Conservation (phyloP, 2,329 filamentous ascomycete genomes). For the Nigrospora osmanthi region DNA sequence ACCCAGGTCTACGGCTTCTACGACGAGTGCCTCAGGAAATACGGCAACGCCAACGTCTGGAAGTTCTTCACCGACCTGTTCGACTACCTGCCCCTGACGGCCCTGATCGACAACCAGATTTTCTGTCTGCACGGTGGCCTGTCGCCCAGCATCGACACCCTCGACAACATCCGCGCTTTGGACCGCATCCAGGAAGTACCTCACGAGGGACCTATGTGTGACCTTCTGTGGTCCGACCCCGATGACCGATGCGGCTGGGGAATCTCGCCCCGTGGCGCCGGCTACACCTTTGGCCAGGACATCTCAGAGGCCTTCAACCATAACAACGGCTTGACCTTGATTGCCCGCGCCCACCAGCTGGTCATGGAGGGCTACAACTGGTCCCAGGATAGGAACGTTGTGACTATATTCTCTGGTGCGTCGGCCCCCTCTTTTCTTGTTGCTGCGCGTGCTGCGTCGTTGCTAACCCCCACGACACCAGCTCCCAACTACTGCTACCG, state of each 20-base stretch:
- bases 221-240: slow-evolving; percentile 95
- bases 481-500: slow-evolving; percentile 96
- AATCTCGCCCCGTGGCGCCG: slow-evolving; percentile 87
- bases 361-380: slow-evolving; percentile 99
- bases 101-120: slow-evolving; percentile 97
- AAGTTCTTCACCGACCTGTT: slow-evolving; percentile 96
- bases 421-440: slow-evolving; percentile 5
- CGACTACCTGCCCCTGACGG: slow-evolving; percentile 93
- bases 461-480: slow-evolving; percentile 16
- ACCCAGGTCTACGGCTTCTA: slow-evolving; percentile 98
- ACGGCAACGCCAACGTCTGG: slow-evolving; percentile 95
- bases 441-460: background rate
- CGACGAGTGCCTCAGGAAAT: slow-evolving; percentile 93
- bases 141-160: slow-evolving; percentile 89
- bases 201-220: slow-evolving; percentile 97
- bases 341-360: slow-evolving; percentile 93
- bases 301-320: slow-evolving; percentile 99
- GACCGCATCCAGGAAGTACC: slow-evolving; percentile 98
- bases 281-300: slow-evolving; percentile 93
- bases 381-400: slow-evolving; percentile 96
- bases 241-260: slow-evolving; percentile 96
- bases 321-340: slow-evolving; percentile 93
- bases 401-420: slow-evolving; percentile 94
- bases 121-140: slow-evolving; percentile 97
- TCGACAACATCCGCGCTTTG: slow-evolving; percentile 90